phyloP scores from a whole-genome alignment of 73 alveolate species.

The Breviolum minutum region DNA sequence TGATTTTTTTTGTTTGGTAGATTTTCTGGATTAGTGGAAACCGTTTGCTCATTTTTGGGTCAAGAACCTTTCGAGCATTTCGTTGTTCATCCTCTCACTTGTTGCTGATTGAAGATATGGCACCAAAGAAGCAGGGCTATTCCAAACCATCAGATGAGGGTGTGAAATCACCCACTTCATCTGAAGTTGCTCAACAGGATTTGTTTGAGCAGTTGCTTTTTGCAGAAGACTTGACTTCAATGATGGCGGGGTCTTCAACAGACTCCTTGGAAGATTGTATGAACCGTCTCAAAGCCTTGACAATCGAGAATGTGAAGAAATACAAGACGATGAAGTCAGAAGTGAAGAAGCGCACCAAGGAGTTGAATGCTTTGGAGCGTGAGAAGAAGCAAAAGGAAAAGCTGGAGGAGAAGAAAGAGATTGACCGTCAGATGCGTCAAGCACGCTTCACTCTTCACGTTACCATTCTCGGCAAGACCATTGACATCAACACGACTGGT shows the following conservation, averaged over 20 bases:
- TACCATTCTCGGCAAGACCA: neutral
- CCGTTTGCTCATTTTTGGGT: too few relatives aligned
- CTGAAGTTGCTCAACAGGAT: neutral
- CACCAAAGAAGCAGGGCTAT: too few relatives aligned
- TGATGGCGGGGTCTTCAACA: neutral
- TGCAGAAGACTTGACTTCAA: neutral
- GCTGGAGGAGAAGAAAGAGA: neutral
- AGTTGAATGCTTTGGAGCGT: neutral
- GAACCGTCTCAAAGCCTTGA: neutral
- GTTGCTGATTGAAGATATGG: too few relatives aligned
- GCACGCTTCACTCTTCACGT: neutral
- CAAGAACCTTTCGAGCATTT: neutral
- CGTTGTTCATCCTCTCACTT: neutral
- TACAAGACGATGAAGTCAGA: neutral
- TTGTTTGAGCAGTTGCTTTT: neutral
- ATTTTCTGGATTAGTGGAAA: too few relatives aligned
- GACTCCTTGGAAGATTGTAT: neutral
- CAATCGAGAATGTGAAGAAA: neutral
- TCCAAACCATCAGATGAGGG: neutral
- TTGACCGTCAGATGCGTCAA: neutral
- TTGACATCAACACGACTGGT: neutral
- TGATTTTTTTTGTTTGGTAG: too few relatives aligned
- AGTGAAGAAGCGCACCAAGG: neutral
- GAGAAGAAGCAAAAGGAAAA: neutral
- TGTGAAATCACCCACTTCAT: neutral